phyloP scores from a whole-genome alignment of 1,284 basidiomycete genomes.

The Gomphus bonarii region DNA sequence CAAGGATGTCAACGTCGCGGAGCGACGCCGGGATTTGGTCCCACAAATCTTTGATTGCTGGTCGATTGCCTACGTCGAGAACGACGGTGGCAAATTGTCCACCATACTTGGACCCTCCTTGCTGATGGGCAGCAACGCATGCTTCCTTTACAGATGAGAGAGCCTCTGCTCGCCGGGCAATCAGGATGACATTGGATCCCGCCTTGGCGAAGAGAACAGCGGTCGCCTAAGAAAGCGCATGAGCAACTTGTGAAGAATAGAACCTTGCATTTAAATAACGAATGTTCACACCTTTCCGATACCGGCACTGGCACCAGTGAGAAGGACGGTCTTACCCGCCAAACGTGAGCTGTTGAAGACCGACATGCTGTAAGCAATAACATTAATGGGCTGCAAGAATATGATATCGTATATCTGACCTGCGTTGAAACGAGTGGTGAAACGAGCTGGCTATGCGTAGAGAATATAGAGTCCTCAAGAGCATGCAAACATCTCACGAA shows the following conservation, averaged over 20 bases:
- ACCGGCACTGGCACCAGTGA: conserved; percentile 80
- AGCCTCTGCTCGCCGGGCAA: conserved; percentile 58
- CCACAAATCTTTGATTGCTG: conserved; percentile 55
- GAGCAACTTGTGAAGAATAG: neutral
- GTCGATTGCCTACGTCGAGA: conserved; percentile 67
- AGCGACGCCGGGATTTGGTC: conserved; percentile 60
- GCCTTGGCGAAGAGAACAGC: conserved; percentile 58
- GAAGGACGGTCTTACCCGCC: conserved; percentile 74
- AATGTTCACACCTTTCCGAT: conserved; percentile 57
- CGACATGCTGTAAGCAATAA: conserved; percentile 39
- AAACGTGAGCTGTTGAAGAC: conserved; percentile 71
- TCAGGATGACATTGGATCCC: conserved; percentile 68
- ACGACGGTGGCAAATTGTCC: conserved; percentile 59
- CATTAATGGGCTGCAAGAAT: neutral
- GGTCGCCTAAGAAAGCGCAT: conserved; percentile 44
- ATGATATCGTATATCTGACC: neutral
- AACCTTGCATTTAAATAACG: conserved; percentile 4
- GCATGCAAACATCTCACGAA: neutral
- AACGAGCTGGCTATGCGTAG: neutral
- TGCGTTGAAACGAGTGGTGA: neutral
- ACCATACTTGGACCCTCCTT: conserved; percentile 58
- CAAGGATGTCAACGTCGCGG: conserved; percentile 63
- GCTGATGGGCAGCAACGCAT: conserved; percentile 61
- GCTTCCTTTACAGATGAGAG: conserved; percentile 54
- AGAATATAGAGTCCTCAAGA: neutral